Evolutionary conservation across 2,329 filamentous ascomycete genomes (phyloP), one percentile per base, ranked within the genome.

Genomic region (Akanthomyces lecanii): DNA sequence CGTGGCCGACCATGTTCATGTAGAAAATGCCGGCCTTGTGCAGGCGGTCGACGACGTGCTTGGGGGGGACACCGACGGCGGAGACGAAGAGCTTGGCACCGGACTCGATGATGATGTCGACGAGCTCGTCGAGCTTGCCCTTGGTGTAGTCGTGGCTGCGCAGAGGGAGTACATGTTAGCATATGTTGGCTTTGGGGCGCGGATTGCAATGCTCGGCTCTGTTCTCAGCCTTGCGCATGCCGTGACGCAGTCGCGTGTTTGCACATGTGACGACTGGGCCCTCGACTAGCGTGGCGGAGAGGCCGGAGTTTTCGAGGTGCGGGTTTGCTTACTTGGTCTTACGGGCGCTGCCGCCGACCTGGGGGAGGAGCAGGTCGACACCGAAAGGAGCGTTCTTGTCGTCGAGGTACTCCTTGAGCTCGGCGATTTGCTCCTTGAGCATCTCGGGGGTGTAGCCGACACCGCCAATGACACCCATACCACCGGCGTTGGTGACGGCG

Each of bases 1-100:
- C 94, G 84, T 99, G 95, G 69, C 95, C 95, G 75, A 99, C 93
- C 95, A 99, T 99, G 88, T 99, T 99, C 95, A 98, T 98, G 85
- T 96, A 97, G 69, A 96, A 84, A 69, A 99, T 85, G 69, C 93
- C 93, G 72, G 87, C 81, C 73, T 87, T 85, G 85, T 99, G 95
- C 53, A 99, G 87, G 74, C 86, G 89, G 68, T 98, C 92, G 72
- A 99, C 92, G 64, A 97, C 89, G 69, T 85, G 81, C 79, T 91
- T 91, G 69, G 95, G 92, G 50, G 95, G 93, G 30, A 98, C 90
- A 72, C 95, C 95, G 75, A 99, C 92, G 71, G 95, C 95, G 59
- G 91, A 97, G 71, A 99, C 95, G 81, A 99, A 99, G 65, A 99
- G 87, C 77, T 88, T 93, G 65, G 92, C 90, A 68, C 91, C 91